Evolutionary conservation across 768 basidiomycete genomes (phyloP).

Genomic region (Clitopilus hobsonii): DNA sequence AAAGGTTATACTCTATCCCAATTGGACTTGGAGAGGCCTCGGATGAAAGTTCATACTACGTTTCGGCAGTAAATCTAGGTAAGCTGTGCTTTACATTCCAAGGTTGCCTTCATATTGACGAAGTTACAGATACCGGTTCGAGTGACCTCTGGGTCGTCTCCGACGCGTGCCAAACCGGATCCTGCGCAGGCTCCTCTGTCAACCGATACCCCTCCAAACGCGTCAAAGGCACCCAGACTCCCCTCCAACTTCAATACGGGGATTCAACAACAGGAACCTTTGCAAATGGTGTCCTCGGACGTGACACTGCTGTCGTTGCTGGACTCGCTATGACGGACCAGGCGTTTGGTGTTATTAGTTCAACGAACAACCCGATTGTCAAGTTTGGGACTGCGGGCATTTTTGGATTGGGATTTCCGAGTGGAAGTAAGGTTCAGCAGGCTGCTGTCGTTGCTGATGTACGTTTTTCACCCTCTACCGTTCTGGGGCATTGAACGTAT

Average conservation of each 20-base stretch:
- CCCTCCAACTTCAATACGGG: constrained; percentile 50
- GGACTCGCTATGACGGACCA: constrained; percentile 47
- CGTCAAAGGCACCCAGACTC: constrained; percentile 31
- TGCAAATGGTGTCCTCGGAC: constrained; percentile 52
- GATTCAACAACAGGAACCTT: constrained; percentile 63
- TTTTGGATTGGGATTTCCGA: constrained; percentile 65
- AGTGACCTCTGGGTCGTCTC: constrained; percentile 68
- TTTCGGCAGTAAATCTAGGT: constrained; percentile 28
- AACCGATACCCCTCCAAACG: constrained; percentile 36
- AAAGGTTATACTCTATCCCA: constrained; percentile 32
- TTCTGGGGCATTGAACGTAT: not conserved
- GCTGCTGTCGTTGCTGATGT: constrained; percentile 19
- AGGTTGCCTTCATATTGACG: not conserved
- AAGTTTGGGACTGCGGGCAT: constrained; percentile 56
- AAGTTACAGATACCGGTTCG: constrained; percentile 57
- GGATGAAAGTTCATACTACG: too few relatives aligned
- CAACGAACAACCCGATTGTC: constrained; percentile 55
- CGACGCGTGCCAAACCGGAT: constrained; percentile 34
- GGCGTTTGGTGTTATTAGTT: constrained; percentile 50
- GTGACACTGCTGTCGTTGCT: constrained; percentile 49
- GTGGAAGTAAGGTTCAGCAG: constrained; percentile 42
- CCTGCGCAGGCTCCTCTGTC: constrained; percentile 32
- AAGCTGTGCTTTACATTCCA: not conserved
- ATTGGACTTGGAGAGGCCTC: constrained; percentile 28
- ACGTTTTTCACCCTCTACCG: not conserved